Base-by-base conservation (phyloP, 176 grass and related monocot genomes). In the Oryza longistaminata region DNA sequence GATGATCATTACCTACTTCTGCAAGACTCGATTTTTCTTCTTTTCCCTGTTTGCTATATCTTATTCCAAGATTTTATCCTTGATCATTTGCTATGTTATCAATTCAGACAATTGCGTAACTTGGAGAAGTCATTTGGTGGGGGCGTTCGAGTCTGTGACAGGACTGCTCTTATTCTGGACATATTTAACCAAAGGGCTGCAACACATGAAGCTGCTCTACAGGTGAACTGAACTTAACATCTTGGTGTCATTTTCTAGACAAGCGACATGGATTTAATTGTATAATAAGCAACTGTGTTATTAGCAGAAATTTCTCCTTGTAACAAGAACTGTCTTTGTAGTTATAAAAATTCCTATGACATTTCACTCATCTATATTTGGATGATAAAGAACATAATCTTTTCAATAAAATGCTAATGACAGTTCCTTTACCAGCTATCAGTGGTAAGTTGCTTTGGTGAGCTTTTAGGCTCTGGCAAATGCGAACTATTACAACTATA, bases 181-280 rank as follows among this genome's bases (percentile, higher is more conserved):
- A 98, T 95, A 33, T 98, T 98, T 79, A 95, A 95, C 87, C 96
- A 98, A 93, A 95, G 96, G 77, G 96, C 96, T 73, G 96, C 91
- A 31, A 98, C 96, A 64, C 96, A 98, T 89, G 96, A 98, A 95
- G 96, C 96, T 87, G 77, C 93, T 89, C 86, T 98, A 50, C 93
- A 98, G 93, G 96, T 84, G 83, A 78, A 83, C 75, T 84, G 83
- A 78, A 83, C 75, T 25, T 44, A 61, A 65, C n/a, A 12, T 39
- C 26, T n/a, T 3, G 8, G 12, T 43, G 1, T 43, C 29, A 21
- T 72, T 73, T 73, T 73, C 15, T 39, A 43, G 22, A 27, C 15
- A 62, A 27, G 7, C 37, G 8, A 13, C 21, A 76, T 62, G 58
- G 6, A 3, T 66, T 65, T 65, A 66, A 21, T 33, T 29, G 60